Evolutionary conservation across 495 filamentous ascomycete species (phyloP), one percentile per base, ranked within the genome.

Genomic region (Pyronema domesticum): DNA sequence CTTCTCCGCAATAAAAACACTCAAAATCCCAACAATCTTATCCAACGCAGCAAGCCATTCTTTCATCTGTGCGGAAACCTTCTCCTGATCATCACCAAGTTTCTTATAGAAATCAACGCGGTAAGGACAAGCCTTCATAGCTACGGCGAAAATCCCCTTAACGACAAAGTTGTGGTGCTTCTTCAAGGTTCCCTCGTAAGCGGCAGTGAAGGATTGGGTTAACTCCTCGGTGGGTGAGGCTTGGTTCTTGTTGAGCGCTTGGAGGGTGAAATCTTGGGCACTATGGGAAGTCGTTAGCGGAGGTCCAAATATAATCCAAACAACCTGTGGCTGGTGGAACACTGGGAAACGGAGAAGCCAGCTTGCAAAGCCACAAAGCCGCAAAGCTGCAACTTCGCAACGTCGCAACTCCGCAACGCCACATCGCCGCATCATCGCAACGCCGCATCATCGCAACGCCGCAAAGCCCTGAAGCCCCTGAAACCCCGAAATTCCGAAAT

Each of bases 111-210:
- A 96, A 63, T 85, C 82, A 58, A 83, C 85, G 42, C 88, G 80
- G 74, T 94, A 94, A 2, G 93, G 91, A 60, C 83, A 88, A 7
- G 86, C 88, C 57, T 76, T 75, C 86, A 96, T 94, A 58, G 93
- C 91, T 53, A 86, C 80, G 59, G 75, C 81, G 75, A 95, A 95
- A 60, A 94, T 74, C 54, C 85, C 84, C 73, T 88, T 94, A 46
- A 94, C 72, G 34, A 95, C 46, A 68, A 91, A 82, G 60, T 72
- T 77, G 75, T 98, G 91, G 72, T 95, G 82, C 30, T 80, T 83
- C 72, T 89, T 94, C 61, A 98, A 84, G 53, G 89, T 93, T 54
- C 68, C 70, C 62, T 72, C 76, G 72, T 96, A 98, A 57, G 91
- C 85, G 53, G 65, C 69, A 60, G 84, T 82, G 80, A 98, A 98